Base-by-base conservation (phyloP, 257 asterid genomes). In the Nicotiana sylvestris region DNA sequence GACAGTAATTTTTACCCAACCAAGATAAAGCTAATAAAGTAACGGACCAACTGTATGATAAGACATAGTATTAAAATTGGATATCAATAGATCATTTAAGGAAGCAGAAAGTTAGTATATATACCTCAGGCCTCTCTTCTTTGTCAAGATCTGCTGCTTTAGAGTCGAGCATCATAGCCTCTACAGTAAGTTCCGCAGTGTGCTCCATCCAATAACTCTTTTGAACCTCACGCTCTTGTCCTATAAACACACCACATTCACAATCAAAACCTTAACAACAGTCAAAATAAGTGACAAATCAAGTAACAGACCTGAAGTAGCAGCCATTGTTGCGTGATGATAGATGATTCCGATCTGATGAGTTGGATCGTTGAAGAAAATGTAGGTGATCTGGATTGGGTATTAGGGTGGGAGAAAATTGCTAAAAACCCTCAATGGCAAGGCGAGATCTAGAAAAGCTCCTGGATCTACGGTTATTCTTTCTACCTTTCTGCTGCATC, bases 111-210 rank as follows among this genome's bases (percentile, higher is more conserved):
- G 76, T 66, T 32, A 58, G 51, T 58, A 61, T 62, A 39, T 35
- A 83, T 86, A 96, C 99, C 91, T 96, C 99, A 67, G 97, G 98
- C 88, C 97, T 91, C 87, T 94, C 98, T 88, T 96, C 99, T 87
- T 92, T 96, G 87, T 96, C 99, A 33, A 96, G 98, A 89, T 93
- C 98, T 74, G 95, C 89, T 5, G 98, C 98, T 84, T 90, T 91
- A 80, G 99, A 94, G 77, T 94, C 99, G 81, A 94, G 98, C 99
- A 96, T 96, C 99, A 93, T 96, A 30, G 93, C 92, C 87, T 96
- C 99, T 80, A 96, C 83, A 9, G 94, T 91, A 9, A 93, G 94
- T 72, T 92, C 89, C 7, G 67, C 91, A 77, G 99, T 88, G 77
- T 96, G 99, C 84, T 96, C 98, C 13, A 88, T 70, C 99, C 99